phyloP scores from a whole-genome alignment of 2,329 filamentous ascomycete species.

The Cladobotryum protrusum region DNA sequence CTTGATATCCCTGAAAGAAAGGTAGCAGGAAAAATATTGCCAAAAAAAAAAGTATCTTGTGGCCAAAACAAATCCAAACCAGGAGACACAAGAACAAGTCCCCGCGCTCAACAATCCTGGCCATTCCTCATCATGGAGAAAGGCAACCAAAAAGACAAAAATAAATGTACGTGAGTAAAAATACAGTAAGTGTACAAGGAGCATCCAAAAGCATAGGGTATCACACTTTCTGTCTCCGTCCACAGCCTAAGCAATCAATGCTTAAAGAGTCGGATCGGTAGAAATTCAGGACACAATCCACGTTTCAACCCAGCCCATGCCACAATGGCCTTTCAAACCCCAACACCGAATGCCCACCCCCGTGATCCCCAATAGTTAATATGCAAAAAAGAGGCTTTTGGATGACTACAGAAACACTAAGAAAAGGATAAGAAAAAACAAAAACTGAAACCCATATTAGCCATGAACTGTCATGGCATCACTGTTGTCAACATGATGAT shows the following conservation, averaged over 20 bases:
- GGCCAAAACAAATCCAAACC: not conserved
- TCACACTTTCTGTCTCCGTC: slow-evolving; percentile 10
- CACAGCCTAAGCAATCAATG: slow-evolving; percentile 4
- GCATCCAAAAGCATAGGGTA: slow-evolving; percentile 6
- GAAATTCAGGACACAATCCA: slow-evolving; percentile 5
- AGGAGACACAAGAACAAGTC: not conserved
- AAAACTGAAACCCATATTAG: not conserved
- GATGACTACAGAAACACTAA: not conserved
- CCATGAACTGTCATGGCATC: slow-evolving; percentile 13
- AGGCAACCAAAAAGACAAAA: not conserved
- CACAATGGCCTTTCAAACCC: too few species aligned
- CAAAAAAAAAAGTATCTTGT: not conserved
- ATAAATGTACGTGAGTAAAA: not conserved
- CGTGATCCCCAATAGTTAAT: not conserved
- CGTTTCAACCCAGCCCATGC: slow-evolving; percentile 2
- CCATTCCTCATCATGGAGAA: not conserved
- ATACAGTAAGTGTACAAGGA: slow-evolving; percentile 1
- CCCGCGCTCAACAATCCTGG: not conserved
- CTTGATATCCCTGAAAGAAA: not conserved
- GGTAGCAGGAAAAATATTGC: not conserved
- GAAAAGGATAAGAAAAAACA: not conserved
- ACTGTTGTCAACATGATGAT: slow-evolving; percentile 8
- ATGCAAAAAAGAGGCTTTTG: not conserved
- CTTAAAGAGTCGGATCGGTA: not conserved
- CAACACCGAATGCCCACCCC: not conserved